phyloP scores from a whole-genome alignment of 2,329 filamentous ascomycete genomes.

The Aspergillus sojae region DNA sequence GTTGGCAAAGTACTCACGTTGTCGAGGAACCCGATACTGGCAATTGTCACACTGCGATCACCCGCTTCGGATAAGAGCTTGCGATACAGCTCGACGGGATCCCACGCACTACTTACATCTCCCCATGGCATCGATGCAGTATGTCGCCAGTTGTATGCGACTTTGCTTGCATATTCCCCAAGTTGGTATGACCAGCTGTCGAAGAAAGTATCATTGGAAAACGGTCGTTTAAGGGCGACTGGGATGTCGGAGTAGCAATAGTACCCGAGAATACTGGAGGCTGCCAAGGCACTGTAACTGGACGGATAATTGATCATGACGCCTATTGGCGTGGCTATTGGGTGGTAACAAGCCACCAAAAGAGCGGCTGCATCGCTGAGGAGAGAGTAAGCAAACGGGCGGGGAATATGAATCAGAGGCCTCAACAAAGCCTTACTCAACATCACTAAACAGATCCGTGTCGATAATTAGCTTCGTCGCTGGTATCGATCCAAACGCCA shows the following conservation, averaged over 20 bases:
- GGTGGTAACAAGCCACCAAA: slow-evolving; percentile 1
- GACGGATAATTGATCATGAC: slow-evolving; percentile 16
- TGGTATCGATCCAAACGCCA: neutral
- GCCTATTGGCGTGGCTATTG: neutral
- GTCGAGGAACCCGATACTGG: slow-evolving; percentile 13
- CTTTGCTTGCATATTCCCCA: slow-evolving; percentile 12
- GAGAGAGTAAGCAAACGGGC: neutral
- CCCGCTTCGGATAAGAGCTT: neutral
- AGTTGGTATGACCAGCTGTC: neutral
- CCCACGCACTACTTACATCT: slow-evolving; percentile 1
- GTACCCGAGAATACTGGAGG: slow-evolving; percentile 9
- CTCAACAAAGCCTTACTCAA: slow-evolving; percentile 4
- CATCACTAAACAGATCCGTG: slow-evolving; percentile 13
- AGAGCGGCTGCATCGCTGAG: slow-evolving; percentile 9
- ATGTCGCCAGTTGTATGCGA: slow-evolving; percentile 6
- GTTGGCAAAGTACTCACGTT: slow-evolving; percentile 2
- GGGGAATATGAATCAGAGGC: neutral
- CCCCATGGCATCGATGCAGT: slow-evolving; percentile 1
- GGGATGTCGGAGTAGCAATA: neutral
- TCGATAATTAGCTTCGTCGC: slow-evolving; percentile 11
- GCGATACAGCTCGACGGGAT: slow-evolving; percentile 9
- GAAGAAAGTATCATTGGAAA: slow-evolving; percentile 7
- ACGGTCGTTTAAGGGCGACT: slow-evolving; percentile 2
- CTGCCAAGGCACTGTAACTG: slow-evolving; percentile 5
- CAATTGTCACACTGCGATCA: slow-evolving; percentile 7